Evolutionary conservation across 148 eudicot species (phyloP), one percentile per base, ranked within the genome.

Genomic region (Fagopyrum esculentum): DNA sequence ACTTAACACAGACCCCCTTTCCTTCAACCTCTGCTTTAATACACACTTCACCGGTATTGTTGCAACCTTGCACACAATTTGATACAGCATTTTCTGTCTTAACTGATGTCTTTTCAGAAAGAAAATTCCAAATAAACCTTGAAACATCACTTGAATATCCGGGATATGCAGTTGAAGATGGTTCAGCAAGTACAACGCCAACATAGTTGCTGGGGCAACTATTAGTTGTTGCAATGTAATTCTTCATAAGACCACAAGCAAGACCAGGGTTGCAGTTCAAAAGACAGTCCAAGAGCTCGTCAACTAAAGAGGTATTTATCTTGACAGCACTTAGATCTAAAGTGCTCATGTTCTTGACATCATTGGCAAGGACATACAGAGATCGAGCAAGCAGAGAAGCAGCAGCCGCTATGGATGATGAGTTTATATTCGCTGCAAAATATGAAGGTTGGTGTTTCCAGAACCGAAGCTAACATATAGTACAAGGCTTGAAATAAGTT

Each of bases 161-260:
- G 79, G 84, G 88, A 83, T 85, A 80, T 52, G 93, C 90, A 9
- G 83, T 77, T 66, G 90, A 82, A n/a, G 93, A 90, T 73, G 98
- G 98, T 76, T 92, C 96, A 60, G 88, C 87, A 12, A 82, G 77
- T 22, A 95, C 70, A 52, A 95, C 96, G 78, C 98, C 98, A 69
- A 92, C 98, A 78, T 95, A 95, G 81, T 87, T 90, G 82, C 88
- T 89, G 3, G 98, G 98, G 86, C 98, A 95, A 52, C 86, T 78
- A 69, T 50, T 75, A n/a, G 85, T 81, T 47, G 98, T 90, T 61
- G 85, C 78, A 78, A 95, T 92, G 77, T 90, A 89, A 72, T 75
- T 83, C 80, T 86, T 86, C 74, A 95, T 86, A 66, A 92, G 87
- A 52, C 78, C 92, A 81, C 98, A 95, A 75, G 97, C 86, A 73